Evolutionary conservation across 2,329 filamentous ascomycete species (phyloP).

Genomic region (Colletotrichum eremochloae): DNA sequence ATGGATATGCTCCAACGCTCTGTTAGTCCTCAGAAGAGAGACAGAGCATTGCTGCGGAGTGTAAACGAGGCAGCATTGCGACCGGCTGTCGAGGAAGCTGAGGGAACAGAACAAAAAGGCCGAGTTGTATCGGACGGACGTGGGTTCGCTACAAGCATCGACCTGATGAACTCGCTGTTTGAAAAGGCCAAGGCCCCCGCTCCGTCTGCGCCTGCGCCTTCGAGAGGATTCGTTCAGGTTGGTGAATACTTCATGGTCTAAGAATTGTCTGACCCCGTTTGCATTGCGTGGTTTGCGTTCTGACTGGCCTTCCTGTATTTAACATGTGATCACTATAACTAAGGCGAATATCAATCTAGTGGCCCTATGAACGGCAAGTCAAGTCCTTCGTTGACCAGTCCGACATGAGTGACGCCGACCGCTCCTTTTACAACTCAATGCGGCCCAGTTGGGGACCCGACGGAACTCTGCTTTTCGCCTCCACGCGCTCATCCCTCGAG

Average conservation of each 20-base stretch:
- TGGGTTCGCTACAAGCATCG: conserved; percentile 89
- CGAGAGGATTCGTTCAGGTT: conserved; percentile 87
- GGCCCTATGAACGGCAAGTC: conserved; percentile 85
- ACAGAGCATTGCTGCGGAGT: conserved; percentile 78
- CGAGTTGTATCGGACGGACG: conserved; percentile 63
- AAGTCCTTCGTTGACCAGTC: conserved; percentile 75
- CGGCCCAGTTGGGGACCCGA: conserved; percentile 85
- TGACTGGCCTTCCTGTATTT: conserved; percentile 49
- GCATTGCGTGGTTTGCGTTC: not conserved
- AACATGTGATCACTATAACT: conserved; percentile 49
- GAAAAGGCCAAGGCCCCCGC: conserved; percentile 75
- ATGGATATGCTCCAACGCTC: conserved; percentile 93
- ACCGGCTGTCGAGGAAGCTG: conserved; percentile 57
- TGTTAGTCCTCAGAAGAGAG: conserved; percentile 92
- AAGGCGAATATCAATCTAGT: conserved; percentile 71
- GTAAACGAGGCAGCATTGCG: conserved; percentile 63
- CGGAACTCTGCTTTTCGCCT: conserved; percentile 76
- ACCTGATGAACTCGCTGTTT: conserved; percentile 96
- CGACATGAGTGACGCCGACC: conserved; percentile 73
- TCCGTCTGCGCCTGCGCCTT: conserved; percentile 62
- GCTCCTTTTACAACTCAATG: conserved; percentile 77
- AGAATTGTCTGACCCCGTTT: conserved; percentile 28
- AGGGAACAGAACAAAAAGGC: conserved; percentile 45
- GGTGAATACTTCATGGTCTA: conserved; percentile 66
- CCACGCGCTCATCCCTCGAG: conserved; percentile 45